Base-by-base conservation (phyloP, 2,329 filamentous ascomycete species). In the Paecilomyces dactylethromorphus region DNA sequence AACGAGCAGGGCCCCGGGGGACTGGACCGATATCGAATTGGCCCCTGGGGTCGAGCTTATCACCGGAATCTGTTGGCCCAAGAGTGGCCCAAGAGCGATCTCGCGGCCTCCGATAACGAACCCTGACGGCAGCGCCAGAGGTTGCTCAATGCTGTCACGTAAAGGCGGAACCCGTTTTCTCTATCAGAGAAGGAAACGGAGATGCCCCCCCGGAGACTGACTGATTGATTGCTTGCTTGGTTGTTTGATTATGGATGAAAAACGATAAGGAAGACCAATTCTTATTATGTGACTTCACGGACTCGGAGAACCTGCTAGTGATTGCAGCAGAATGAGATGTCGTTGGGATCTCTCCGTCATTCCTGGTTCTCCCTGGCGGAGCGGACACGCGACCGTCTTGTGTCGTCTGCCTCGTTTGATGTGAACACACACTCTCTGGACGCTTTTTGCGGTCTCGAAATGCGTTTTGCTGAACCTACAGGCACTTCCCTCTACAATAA, bases 261-360 rank as follows among this genome's bases (percentile, higher is more conserved):
- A 52, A 52, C 26, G 50, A 52, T 52, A 52, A 24, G 13, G 13
- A 21, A 52, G 26, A 26, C 24, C 21, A 52, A 11, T 52, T 29
- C 22, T 3, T 52, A 7, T 52, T 52, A 52, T 52, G 22, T 3
- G 50, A 29, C 26, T 54, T 64, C 59, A 68, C 57, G 63, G 59
- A 33, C 32, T 33, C 31, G 65, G 57, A 18, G 61, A 59, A 52
- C 58, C 63, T 54, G 64, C 66, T n/a, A 71, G 60, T 51, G 66
- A 69, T 57, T 71, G 66, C 60, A 70, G 56, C 57, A 70, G 60
- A 52, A 70, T 66, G 53, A 69, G 64, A 65, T 70, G 63, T 11
- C 63, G 62, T 59, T 66, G 68, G 18, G 68, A 65, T 56, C 64
- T 65, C 64, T 67, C 66, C 58, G 69, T 71, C 69, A 71, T 71